A percentile compares a stretch with the other conserved stretches of the same genome.
phyloP scores from a whole-genome alignment of 805 yeast genomes.

The Starmerella apis region DNA sequence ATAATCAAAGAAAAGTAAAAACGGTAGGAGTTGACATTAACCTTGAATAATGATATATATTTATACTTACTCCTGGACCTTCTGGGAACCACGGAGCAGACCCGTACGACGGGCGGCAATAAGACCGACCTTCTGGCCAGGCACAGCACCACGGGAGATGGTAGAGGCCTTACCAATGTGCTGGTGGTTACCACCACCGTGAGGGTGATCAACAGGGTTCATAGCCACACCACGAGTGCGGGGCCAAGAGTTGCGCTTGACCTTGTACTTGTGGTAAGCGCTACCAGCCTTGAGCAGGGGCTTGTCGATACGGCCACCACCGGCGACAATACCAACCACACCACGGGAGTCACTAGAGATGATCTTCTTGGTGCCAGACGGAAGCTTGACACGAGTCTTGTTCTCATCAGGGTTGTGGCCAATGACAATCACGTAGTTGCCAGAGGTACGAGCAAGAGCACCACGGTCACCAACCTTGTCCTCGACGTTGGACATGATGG shows the following conservation, averaged over 20 bases:
- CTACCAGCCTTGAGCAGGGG: slow-evolving; percentile 99
- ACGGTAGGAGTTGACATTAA: slow-evolving; percentile 9
- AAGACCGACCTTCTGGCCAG: slow-evolving; percentile 99
- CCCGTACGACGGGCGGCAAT: slow-evolving; percentile 99
- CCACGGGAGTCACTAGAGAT: slow-evolving; percentile 95
- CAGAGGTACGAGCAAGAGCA: slow-evolving; percentile 98
- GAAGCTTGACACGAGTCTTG: slow-evolving; percentile 98
- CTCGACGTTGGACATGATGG: slow-evolving; percentile 95
- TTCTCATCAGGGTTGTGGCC: slow-evolving; percentile 99
- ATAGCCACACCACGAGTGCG: slow-evolving; percentile 99
- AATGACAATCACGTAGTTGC: slow-evolving; percentile 97
- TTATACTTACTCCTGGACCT: slow-evolving; percentile 56
- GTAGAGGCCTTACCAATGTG: slow-evolving; percentile 99
- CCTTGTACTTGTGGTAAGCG: slow-evolving; percentile 99
- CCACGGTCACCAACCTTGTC: slow-evolving; percentile 99
- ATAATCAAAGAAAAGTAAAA: no score
- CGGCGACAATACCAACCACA: slow-evolving; percentile 99
- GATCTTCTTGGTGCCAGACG: slow-evolving; percentile 98
- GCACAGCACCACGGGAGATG: slow-evolving; percentile 97
- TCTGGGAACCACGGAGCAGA: slow-evolving; percentile 99
- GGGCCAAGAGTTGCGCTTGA: slow-evolving; percentile 99
- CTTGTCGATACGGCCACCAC: slow-evolving; percentile 99
- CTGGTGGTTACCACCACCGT: slow-evolving; percentile 99
- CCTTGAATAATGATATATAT: slow-evolving; percentile 15
- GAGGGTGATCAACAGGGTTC: slow-evolving; percentile 99